phyloP scores from a whole-genome alignment of 495 filamentous ascomycete species.

The Hypoxylon lienhwacheense region DNA sequence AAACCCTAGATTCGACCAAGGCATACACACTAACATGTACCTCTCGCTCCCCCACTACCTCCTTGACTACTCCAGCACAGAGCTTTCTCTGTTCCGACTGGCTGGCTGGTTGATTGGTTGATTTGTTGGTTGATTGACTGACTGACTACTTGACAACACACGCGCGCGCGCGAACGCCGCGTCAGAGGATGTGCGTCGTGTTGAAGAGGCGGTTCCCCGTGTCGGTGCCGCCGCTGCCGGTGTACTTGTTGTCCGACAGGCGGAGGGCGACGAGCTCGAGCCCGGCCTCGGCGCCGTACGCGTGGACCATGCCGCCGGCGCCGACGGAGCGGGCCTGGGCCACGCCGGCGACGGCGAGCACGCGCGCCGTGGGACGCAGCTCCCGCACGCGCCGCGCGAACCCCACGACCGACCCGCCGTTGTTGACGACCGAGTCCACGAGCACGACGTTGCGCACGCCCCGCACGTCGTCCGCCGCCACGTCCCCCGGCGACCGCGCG shows the following conservation, averaged over 20 bases:
- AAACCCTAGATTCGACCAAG: no score
- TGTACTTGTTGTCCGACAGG: slow-evolving; percentile 59
- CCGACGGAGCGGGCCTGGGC: slow-evolving; percentile 51
- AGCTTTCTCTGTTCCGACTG: no score
- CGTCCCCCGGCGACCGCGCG: slow-evolving; percentile 50
- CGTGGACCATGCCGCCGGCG: slow-evolving; percentile 31
- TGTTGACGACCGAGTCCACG: slow-evolving; percentile 67
- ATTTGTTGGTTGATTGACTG: no score
- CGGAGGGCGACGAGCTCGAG: slow-evolving; percentile 57
- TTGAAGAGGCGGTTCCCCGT: slow-evolving; percentile 66
- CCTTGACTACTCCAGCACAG: no score
- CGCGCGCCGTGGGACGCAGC: slow-evolving; percentile 43
- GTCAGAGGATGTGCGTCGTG: slow-evolving; percentile 37
- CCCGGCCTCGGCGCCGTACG: slow-evolving; percentile 25
- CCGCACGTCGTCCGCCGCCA: slow-evolving; percentile 50
- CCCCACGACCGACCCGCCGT: slow-evolving; percentile 53
- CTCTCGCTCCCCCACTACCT: no score
- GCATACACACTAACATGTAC: no score
- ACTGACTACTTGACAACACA: no score
- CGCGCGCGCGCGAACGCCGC: no score
- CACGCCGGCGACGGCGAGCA: slow-evolving; percentile 62
- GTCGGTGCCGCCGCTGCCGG: slow-evolving; percentile 55
- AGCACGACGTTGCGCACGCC: slow-evolving; percentile 51
- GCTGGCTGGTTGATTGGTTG: no score
- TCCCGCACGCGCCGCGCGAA: slow-evolving; percentile 57